A percentile compares a stretch with the other conserved stretches of the same genome.
These are phyloP conservation scores for Colletotrichum sp. DNA, from an alignment of 2,329 filamentous ascomycete species.

Conservation along the genomic window DNA sequence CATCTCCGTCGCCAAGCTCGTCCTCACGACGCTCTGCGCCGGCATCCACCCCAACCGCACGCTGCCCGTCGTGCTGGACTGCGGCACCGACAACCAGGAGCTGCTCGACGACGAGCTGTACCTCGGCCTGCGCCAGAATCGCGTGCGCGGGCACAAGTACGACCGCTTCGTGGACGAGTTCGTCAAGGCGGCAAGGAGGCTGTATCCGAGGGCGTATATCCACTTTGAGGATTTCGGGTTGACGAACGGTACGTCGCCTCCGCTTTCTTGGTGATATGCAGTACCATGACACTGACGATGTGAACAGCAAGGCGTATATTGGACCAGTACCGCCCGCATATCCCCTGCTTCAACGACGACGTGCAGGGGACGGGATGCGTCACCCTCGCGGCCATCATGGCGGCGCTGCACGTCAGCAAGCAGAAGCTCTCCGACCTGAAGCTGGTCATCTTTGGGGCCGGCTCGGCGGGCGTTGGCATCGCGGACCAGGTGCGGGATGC, in stretches of 20 bases:
- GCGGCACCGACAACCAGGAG: conserved; percentile 81
- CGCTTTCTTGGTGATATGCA: no score
- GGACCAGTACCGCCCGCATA: conserved; percentile 73
- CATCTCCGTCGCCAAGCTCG: conserved; percentile 84
- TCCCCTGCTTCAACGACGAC: conserved; percentile 91
- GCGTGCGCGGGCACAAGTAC: conserved; percentile 74
- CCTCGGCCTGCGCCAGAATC: conserved; percentile 71
- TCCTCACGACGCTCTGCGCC: conserved; percentile 84
- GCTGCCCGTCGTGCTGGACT: conserved; percentile 83
- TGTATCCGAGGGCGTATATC: conserved; percentile 81
- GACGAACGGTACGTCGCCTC: conserved; percentile 14
- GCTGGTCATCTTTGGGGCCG: conserved; percentile 80
- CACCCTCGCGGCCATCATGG: conserved; percentile 81
- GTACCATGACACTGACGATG: no score
- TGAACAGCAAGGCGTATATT: conserved; percentile 70
- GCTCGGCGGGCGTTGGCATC: conserved; percentile 83
- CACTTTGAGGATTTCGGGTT: conserved; percentile 92
- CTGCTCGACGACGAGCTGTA: conserved; percentile 80
- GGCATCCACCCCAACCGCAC: conserved; percentile 82
- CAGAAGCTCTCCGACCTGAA: conserved; percentile 71
- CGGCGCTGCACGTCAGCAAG: conserved; percentile 72
- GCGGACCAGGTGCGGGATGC: conserved; percentile 85
- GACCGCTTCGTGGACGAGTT: conserved; percentile 80
- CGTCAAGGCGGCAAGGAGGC: conserved; percentile 68
- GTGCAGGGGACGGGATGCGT: conserved; percentile 90